These are phyloP conservation scores for Prinsepia uniflora DNA, from an alignment of 306 rosid genomes.

Conservation along the genomic window DNA sequence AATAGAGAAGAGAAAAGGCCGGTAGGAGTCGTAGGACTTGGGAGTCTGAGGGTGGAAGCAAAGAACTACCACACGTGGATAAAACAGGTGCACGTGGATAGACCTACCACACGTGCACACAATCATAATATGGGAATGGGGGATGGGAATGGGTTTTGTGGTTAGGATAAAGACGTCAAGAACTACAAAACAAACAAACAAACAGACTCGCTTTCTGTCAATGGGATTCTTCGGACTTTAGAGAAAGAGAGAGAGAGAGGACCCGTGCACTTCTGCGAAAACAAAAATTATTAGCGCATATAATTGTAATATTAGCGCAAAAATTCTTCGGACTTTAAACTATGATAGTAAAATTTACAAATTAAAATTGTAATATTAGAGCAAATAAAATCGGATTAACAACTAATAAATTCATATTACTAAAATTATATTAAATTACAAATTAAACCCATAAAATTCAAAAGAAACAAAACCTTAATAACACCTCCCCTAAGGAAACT, in stretches of 20 bases:
- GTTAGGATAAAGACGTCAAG: conserved; percentile 40
- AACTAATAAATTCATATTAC: no score
- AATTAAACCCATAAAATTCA: no score
- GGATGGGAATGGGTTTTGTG: background rate
- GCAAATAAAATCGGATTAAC: no score
- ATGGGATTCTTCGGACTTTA: background rate
- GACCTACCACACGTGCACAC: conserved; percentile 96
- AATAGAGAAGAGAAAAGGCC: background rate
- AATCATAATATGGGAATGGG: conserved; percentile 42
- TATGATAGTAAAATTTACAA: no score
- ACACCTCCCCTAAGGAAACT: no score
- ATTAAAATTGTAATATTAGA: no score
- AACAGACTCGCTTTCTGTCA: conserved; percentile 10
- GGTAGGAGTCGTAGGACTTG: background rate
- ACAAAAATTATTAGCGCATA: background rate
- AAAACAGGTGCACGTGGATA: conserved; percentile 82
- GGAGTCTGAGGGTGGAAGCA: conserved; percentile 11
- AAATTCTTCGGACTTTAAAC: no score
- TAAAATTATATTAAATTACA: no score
- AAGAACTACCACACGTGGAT: conserved; percentile 50
- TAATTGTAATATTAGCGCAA: no score
- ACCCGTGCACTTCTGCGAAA: conserved; percentile 23
- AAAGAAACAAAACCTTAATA: no score
- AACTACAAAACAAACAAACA: conserved; percentile 29
- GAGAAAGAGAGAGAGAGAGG: background rate